Base-by-base conservation (phyloP, 305 asterid species). In the Fraxinus floribunda region DNA sequence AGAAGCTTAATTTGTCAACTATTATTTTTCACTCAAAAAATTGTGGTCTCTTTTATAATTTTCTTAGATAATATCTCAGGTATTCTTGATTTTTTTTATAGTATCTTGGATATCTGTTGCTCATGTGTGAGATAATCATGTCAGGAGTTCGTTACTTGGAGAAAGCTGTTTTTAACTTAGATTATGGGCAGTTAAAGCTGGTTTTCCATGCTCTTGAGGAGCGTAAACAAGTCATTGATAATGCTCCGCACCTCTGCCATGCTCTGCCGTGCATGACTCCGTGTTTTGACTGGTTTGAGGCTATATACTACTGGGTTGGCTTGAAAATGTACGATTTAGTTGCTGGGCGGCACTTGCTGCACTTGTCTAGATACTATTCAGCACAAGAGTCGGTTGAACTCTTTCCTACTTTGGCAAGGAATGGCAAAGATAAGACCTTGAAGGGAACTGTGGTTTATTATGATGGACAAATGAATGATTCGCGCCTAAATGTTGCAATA, bases 201-300 rank as follows among this genome's bases (percentile, higher is more conserved):
- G 98, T 96, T 88, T 94, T 94, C 82, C 95, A 94, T 86, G 99
- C 99, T 75, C 92, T 96, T 18, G 93, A 88, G 87, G 99, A 94
- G 92, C 97, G 98, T 78, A 96, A 96, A 87, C 97, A 92, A 90
- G 91, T 96, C 81, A 96, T 96, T 41, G 94, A 89, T 79, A 94
- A 95, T 90, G 97, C 98, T 79, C 98, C 98, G 64, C 99, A 96
- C 89, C 95, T 96, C 75, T 96, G 98, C 86, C 90, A 89, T 84
- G 92, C 98, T 76, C 87, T 96, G 86, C 99, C 98, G 3, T 94
- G 98, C 84, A 96, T 96, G 99, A 96, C 98, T 20, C 99, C 99
- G 13, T 96, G 98, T 88, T 96, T 96, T 90, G 89, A 86, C 85
- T 94, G 99, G 99, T 92, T 96, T 81, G 98, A 94, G 80, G 93